Conservation (phyloP, 2,329 filamentous ascomycete species). For the Hypocreales sp. region DNA sequence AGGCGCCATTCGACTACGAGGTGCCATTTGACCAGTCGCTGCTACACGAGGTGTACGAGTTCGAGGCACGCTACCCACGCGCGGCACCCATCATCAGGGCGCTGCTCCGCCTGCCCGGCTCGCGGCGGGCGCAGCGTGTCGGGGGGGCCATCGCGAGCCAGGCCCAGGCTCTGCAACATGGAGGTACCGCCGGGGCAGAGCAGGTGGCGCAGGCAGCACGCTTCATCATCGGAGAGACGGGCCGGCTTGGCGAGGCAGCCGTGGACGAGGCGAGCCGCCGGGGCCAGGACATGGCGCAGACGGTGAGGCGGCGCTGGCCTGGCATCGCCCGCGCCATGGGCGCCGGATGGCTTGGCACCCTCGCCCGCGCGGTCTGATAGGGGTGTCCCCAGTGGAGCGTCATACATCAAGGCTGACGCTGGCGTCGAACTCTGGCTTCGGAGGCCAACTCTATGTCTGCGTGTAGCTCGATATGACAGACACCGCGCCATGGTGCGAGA, state of each 20-base stretch:
- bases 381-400: too few species aligned
- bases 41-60: not conserved
- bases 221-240: not conserved
- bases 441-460: too few species aligned
- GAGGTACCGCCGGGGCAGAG: not conserved
- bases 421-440: too few species aligned
- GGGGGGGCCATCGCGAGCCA: not conserved
- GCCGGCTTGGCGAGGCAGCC: not conserved
- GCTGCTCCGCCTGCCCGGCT: too few species aligned
- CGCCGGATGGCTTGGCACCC: not conserved
- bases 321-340: not conserved
- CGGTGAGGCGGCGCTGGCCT: not conserved
- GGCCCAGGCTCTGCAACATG: not conserved
- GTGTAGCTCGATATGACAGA: too few species aligned
- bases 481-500: too few species aligned
- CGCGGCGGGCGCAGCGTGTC: not conserved
- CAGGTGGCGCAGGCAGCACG: not conserved
- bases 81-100: not conserved
- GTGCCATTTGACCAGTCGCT: constrained; percentile 3
- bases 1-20: constrained; percentile 1
- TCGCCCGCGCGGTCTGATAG: not conserved
- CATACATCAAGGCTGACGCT: too few species aligned
- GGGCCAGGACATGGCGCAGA: not conserved
- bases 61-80: constrained; percentile 1
- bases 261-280: not conserved